A percentile compares a stretch with the other conserved stretches of the same genome.
These are phyloP conservation scores for Pseudogymnoascus sp. DNA, from an alignment of 2,329 filamentous ascomycete species.

Conservation along the genomic window DNA sequence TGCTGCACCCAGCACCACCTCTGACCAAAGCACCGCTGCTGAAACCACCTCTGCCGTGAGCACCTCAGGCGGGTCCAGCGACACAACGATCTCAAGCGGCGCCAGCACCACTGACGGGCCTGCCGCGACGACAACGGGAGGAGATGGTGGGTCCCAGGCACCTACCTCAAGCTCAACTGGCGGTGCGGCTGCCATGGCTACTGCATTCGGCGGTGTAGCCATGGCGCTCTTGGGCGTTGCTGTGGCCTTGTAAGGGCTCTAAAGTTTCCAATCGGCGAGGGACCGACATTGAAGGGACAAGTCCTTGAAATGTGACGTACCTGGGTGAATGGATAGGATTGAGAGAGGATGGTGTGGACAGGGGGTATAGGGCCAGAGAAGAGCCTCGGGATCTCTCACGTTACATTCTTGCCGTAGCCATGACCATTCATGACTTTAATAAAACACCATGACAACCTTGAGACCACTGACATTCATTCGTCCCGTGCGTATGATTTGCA, in stretches of 20 bases:
- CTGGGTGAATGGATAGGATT: background rate
- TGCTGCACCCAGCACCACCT: background rate
- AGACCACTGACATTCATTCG: background rate
- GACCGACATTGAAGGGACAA: background rate
- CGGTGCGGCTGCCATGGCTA: background rate
- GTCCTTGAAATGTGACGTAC: background rate
- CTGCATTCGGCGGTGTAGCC: background rate
- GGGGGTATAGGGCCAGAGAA: background rate
- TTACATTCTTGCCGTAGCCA: background rate
- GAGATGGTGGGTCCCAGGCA: background rate
- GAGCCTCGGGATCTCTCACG: background rate
- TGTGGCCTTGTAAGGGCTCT: background rate
- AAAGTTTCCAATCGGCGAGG: background rate
- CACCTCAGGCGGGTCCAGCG: background rate
- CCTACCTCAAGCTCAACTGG: background rate
- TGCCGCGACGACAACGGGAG: background rate
- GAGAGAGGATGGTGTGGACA: background rate
- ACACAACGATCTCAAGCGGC: background rate
- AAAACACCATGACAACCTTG: background rate
- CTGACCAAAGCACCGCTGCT: background rate
- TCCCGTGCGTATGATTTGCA: background rate
- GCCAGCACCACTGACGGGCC: background rate
- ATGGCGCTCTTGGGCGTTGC: constrained; percentile 1
- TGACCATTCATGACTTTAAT: constrained; percentile 4
- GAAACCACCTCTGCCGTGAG: background rate